These are phyloP conservation scores for Trichoderma lentiforme DNA, from an alignment of 2,329 filamentous ascomycete genomes.

Conservation along the genomic window DNA sequence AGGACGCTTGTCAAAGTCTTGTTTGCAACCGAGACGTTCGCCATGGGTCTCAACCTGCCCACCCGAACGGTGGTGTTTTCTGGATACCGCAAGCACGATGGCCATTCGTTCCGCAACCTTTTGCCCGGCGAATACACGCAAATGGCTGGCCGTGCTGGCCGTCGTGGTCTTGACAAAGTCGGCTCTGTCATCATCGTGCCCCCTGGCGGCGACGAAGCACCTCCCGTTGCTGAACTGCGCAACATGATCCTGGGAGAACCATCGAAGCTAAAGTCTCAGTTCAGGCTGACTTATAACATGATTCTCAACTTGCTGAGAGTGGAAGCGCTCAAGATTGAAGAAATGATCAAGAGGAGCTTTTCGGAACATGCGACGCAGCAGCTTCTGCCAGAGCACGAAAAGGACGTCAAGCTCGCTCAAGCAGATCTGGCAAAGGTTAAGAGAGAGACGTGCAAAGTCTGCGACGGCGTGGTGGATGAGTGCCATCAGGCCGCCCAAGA, in stretches of 20 bases:
- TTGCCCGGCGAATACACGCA: slow-evolving; percentile 96
- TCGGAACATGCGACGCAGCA: slow-evolving; percentile 97
- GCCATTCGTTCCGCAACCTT: slow-evolving; percentile 84
- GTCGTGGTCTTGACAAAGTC: slow-evolving; percentile 86
- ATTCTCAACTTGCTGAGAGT: slow-evolving; percentile 93
- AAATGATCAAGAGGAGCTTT: slow-evolving; percentile 99
- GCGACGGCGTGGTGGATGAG: slow-evolving; percentile 73
- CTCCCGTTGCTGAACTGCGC: slow-evolving; percentile 75
- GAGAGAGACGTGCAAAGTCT: slow-evolving; percentile 76
- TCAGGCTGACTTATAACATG: slow-evolving; percentile 98
- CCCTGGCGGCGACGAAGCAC: slow-evolving; percentile 78
- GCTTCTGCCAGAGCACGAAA: slow-evolving; percentile 89
- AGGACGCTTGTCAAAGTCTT: slow-evolving; percentile 93
- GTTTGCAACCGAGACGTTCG: slow-evolving; percentile 97
- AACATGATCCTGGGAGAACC: slow-evolving; percentile 96
- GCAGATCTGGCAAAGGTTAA: slow-evolving; percentile 89
- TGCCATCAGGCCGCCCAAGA: slow-evolving; percentile 82
- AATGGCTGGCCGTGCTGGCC: slow-evolving; percentile 93
- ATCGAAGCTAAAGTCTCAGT: slow-evolving; percentile 92
- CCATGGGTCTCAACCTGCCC: slow-evolving; percentile 94
- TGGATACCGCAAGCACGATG: slow-evolving; percentile 94
- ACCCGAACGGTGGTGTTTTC: slow-evolving; percentile 97
- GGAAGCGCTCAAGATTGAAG: slow-evolving; percentile 95
- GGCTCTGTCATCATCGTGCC: slow-evolving; percentile 94
- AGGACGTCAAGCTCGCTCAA: slow-evolving; percentile 87